Base-by-base conservation (phyloP, 768 basidiomycete species). In the Kwoniella botswanensis region DNA sequence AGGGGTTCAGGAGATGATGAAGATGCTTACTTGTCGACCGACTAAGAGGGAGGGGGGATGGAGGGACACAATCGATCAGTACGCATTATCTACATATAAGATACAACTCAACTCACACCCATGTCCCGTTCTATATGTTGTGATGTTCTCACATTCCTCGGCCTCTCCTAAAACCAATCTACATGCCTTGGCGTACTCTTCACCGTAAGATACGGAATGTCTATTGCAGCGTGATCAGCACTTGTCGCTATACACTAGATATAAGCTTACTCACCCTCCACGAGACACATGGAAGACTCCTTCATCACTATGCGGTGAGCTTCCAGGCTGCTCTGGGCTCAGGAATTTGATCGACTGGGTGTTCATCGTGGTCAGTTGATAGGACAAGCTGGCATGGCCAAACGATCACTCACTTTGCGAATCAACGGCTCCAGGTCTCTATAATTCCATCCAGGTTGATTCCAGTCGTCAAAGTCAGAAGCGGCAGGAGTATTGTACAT, bases 401-500 rank as follows among this genome's bases (percentile, higher is more conserved):
- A 50, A 15, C 46, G 18, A 18, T 50, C 18, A 53, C 63, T 53
- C n/a, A 74, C 73, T 65, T 68, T 71, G 29, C 65, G 55, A 43
- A 71, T 74, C 26, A 62, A 64, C 24, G 73, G 73, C 29, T 65
- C 42, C 7, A 74, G 61, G 35, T 74, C 73, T 15, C 57, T 54
- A 50, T 63, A 68, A 2, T 55, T 54, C 73, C 73, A 74, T 42
- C 73, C 73, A 17, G 73, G 73, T 52, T 74, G 73, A 4, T 68
- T 13, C 73, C 73, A 74, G 50, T 74, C 73, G 44, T 74, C 70
- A 63, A 71, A 74, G 64, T 74, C 73, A 4, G 73, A 74, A 4
- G 70, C 66, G 1, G 73, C 65, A 4, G 73, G 68, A 56, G 65
- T 71, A 41, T 71, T 71, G 63, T 74, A 74, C 59, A 74, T 74